A percentile compares a stretch with the other conserved stretches of the same genome.
These are phyloP conservation scores for Chlorella variabilis DNA, from an alignment of 163 green algal genomes.

Conservation along the genomic window DNA sequence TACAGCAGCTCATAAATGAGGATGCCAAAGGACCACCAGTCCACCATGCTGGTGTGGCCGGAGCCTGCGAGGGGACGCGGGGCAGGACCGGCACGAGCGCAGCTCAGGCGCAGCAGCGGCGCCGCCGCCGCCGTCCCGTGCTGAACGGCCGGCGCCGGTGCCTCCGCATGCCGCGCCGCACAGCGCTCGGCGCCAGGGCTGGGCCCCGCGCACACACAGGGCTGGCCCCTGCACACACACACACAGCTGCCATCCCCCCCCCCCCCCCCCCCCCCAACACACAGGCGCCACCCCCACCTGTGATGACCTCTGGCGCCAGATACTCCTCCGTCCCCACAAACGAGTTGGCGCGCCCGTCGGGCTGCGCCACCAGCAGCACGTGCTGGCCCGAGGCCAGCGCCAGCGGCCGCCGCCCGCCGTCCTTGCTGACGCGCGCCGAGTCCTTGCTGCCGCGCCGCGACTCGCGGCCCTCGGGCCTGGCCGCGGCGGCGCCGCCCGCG, in stretches of 20 bases:
- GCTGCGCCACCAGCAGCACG: constrained; percentile 65
- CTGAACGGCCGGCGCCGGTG: too few species aligned
- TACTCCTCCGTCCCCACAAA: constrained; percentile 98
- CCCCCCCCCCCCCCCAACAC: too few species aligned
- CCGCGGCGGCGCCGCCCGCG: not conserved
- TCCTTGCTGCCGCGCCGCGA: not conserved
- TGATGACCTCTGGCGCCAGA: constrained; percentile 82
- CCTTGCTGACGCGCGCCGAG: not conserved
- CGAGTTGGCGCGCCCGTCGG: constrained; percentile 84
- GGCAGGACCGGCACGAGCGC: constrained; percentile 14
- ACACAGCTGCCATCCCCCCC: too few species aligned
- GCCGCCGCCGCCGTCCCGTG: too few species aligned
- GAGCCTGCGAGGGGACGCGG: too few species aligned
- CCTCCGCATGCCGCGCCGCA: too few species aligned
- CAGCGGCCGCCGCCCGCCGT: not conserved
- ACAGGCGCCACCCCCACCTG: not conserved
- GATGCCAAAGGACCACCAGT: constrained; percentile 96
- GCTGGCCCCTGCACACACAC: too few species aligned
- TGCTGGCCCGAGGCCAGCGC: constrained; percentile 20
- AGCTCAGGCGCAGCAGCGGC: too few species aligned
- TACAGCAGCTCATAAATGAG: constrained; percentile 93
- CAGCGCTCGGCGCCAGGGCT: too few species aligned
- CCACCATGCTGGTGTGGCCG: constrained; percentile 79
- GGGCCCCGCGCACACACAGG: too few species aligned
- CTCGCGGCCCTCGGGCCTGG: not conserved